Percentiles rank a stretch among this genome's conserved stretches.
phyloP scores from a whole-genome alignment of 176 grass and related monocot genomes.

The Ananas comosus region DNA sequence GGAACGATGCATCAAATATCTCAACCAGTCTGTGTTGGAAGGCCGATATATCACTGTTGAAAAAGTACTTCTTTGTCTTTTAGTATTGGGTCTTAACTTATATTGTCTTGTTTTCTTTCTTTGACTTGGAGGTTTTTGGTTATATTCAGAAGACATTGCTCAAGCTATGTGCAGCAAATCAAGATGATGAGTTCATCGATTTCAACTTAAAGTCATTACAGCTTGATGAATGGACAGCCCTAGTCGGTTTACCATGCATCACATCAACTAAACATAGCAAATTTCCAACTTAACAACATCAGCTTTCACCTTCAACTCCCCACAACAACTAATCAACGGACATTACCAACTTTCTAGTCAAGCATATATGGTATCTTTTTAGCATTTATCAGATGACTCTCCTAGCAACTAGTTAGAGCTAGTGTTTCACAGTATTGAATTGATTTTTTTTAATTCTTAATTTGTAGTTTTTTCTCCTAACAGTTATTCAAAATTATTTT shows the following conservation, averaged over 20 bases:
- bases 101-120: conserved; percentile 23
- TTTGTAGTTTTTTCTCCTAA: conserved; percentile 9
- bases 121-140: conserved; percentile 73
- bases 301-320: conserved; percentile 61
- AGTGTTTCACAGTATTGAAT: conserved; percentile 30
- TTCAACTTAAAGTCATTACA: conserved; percentile 55
- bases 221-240: conserved; percentile 63
- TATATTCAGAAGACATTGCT: conserved; percentile 75
- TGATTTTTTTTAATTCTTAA: conserved; percentile 29
- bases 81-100: conserved; percentile 6
- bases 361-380: conserved; percentile 48
- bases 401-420: conserved; percentile 33
- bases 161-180: conserved; percentile 60
- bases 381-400: conserved; percentile 40
- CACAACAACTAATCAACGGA: conserved; percentile 62
- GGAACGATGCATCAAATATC: conserved; percentile 59
- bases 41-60: conserved; percentile 60
- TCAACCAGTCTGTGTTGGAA: conserved; percentile 54
- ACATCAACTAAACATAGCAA: conserved; percentile 69
- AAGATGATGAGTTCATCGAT: conserved; percentile 68
- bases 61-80: conserved; percentile 34
- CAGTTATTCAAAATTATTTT: conserved; percentile 29
- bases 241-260: conserved; percentile 54
- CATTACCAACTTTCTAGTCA: conserved; percentile 45
- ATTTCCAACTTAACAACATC: conserved; percentile 65